Base-by-base conservation (phyloP, 169 alveolate species). In the Plasmodium inui region DNA sequence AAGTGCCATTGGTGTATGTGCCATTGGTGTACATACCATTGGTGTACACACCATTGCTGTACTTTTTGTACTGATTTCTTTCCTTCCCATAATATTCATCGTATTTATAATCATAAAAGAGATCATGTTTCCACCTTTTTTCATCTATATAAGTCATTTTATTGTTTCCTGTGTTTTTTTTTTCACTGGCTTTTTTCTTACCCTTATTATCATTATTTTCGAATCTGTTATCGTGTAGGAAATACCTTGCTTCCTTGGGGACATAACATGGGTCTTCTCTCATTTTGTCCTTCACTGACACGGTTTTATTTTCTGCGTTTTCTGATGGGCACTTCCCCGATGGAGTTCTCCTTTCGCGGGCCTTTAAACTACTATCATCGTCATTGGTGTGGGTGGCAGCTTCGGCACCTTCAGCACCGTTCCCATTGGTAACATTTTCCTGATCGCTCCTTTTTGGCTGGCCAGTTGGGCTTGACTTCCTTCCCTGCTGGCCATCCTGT, bases 231-330 rank as follows among this genome's bases (percentile, higher is more conserved):
- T 89, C 94, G 70, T 89, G 94, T 4, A 89, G 46, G 32, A 79
- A 89, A 55, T 89, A 89, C 46, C 94, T 61, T 55, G 88, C 26
- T 78, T 89, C 94, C 30, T 89, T 89, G 7, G 94, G 94, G 2
- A 89, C 94, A 89, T 30, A 89, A 89, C 94, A 89, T 34, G 94
- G 94, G 71, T 89, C 94, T 73, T 89, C 94, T 26, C 46, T 89
- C 94, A 89, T 89, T 79, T 89, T 89, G 53, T 89, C 94, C 50
- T 79, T 89, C 46, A 79, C 30, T 17, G 94, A 89, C 34, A 55
- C 9, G 55, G 34, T 53, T 85, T 50, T 46, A 72, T 74, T 76
- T 46, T 34, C 71, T 74, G 61, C 26, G 57, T 34, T 76, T 46
- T 73, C 78, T 5, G 39, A 39, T 7, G n/a, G 19, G 7, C 57